phyloP scores from a whole-genome alignment of 1,284 basidiomycete genomes.

The Coniophora puteana region DNA sequence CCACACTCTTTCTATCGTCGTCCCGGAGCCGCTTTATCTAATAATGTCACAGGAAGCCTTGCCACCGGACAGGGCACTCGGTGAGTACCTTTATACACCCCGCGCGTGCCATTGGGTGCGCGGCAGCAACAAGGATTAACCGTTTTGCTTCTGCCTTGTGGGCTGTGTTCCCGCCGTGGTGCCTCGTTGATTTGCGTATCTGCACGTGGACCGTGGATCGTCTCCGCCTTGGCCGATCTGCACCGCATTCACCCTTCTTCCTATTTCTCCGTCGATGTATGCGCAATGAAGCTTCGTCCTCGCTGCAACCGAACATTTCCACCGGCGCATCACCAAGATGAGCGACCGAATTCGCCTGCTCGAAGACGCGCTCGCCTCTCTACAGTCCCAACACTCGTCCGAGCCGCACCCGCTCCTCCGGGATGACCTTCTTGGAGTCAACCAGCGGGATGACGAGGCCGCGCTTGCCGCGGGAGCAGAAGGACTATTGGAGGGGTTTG shows the following conservation, averaged over 20 bases:
- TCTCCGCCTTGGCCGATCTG: no score
- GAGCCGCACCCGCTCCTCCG: slow-evolving; percentile 63
- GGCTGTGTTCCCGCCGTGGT: no score
- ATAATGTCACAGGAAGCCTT: slow-evolving; percentile 46
- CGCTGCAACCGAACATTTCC: slow-evolving; percentile 71
- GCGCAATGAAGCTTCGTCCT: slow-evolving; percentile 48
- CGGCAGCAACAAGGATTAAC: no score
- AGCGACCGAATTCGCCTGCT: slow-evolving; percentile 60
- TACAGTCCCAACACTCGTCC: slow-evolving; percentile 47
- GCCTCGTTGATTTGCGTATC: no score
- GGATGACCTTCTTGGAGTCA: slow-evolving; percentile 45
- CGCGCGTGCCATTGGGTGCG: no score
- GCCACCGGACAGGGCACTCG: slow-evolving; percentile 64
- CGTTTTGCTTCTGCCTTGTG: no score
- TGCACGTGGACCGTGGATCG: no score
- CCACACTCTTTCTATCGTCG: neutral
- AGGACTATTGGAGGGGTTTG: slow-evolving; percentile 15
- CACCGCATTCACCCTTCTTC: neutral
- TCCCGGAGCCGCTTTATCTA: slow-evolving; percentile 8
- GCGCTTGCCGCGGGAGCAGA: slow-evolving; percentile 8
- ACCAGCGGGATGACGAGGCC: slow-evolving; percentile 32
- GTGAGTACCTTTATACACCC: slow-evolving; percentile 22
- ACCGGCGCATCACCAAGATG: slow-evolving; percentile 58
- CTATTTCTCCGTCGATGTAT: slow-evolving; percentile 4
- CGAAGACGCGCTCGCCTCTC: slow-evolving; percentile 56